Evolutionary conservation across 1,139 yeast species (phyloP).

Genomic region (Kluyveromyces sp.): DNA sequence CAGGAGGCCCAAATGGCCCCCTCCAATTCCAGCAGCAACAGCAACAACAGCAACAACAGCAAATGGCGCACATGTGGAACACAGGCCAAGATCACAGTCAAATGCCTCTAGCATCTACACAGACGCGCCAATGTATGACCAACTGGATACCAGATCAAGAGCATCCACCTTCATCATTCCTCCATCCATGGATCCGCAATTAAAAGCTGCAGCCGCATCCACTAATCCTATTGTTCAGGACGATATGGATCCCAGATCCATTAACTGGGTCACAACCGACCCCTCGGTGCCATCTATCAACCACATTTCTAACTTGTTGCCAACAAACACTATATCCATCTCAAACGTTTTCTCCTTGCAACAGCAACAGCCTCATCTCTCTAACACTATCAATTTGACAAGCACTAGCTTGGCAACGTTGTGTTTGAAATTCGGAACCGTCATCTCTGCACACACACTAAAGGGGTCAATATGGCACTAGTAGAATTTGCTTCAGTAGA

Average conservation of each 20-base stretch:
- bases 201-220: constrained; percentile 13
- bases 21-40: not conserved
- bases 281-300: constrained; percentile 53
- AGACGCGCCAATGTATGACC: constrained; percentile 22
- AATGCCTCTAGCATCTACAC: constrained; percentile 26
- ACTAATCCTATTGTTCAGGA: constrained; percentile 40
- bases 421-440: constrained; percentile 45
- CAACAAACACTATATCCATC: constrained; percentile 63
- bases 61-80: constrained; percentile 7
- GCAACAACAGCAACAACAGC: not conserved
- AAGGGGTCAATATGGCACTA: constrained; percentile 50
- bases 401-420: constrained; percentile 35
- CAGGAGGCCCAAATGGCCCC: not conserved
- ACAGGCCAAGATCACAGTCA: constrained; percentile 24
- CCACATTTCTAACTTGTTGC: constrained; percentile 23
- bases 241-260: constrained; percentile 43
- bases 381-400: constrained; percentile 25
- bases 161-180: constrained; percentile 33
- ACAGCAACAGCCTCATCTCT: constrained; percentile 37
- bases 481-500: constrained; percentile 69
- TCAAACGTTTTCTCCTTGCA: constrained; percentile 60
- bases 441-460: constrained; percentile 52
- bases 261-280: constrained; percentile 54
- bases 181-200: constrained; percentile 15
- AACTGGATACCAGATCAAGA: constrained; percentile 31